phyloP scores from a whole-genome alignment of 768 basidiomycete species.

The Lactifluus subvellereus region DNA sequence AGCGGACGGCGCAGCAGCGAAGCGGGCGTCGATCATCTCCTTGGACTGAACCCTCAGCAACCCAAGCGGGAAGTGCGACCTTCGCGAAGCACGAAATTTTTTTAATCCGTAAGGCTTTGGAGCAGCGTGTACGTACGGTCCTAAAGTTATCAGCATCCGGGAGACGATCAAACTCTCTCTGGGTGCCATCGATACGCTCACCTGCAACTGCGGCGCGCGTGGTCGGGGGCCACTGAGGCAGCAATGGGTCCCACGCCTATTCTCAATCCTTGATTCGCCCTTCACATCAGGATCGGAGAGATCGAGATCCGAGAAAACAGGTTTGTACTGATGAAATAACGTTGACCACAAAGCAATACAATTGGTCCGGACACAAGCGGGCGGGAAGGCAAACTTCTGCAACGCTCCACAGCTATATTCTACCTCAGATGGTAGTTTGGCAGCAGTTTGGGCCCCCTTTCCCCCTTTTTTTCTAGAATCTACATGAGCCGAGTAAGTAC shows the following conservation, averaged over 20 bases:
- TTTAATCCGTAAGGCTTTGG: background rate
- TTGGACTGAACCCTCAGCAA: background rate
- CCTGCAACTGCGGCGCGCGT: background rate
- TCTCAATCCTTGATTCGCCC: background rate
- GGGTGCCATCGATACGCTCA: background rate
- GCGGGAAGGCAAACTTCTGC: background rate
- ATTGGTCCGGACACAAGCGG: background rate
- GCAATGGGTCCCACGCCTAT: background rate
- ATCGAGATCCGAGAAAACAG: background rate
- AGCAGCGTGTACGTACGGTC: constrained; percentile 4
- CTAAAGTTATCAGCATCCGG: background rate
- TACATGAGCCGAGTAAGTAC: background rate
- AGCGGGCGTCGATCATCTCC: constrained; percentile 5
- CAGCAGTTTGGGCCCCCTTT: background rate
- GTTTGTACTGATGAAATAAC: background rate
- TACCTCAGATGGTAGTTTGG: background rate
- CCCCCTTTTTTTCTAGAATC: background rate
- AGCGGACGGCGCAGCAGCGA: too few relatives aligned
- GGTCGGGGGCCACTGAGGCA: background rate
- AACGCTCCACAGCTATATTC: background rate
- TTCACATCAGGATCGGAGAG: constrained; percentile 1
- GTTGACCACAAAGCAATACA: background rate
- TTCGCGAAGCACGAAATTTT: background rate
- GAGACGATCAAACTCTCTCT: background rate
- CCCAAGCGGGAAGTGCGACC: background rate